Conservation (phyloP, 805 yeast species). For the Candida parachauliodes region DNA sequence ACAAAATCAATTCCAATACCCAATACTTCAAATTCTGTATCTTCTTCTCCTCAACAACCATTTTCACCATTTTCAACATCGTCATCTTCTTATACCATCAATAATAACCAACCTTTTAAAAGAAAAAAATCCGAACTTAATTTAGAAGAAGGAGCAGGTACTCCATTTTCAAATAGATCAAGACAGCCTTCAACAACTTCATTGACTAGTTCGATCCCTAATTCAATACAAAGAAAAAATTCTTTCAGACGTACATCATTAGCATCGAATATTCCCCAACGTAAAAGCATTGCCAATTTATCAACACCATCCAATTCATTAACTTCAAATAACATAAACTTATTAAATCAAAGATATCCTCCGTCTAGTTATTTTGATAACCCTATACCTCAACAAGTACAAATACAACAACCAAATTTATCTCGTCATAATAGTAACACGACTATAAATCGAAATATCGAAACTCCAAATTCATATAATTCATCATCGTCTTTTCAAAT, state of each 20-base stretch:
- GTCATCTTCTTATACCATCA: conserved; percentile 11
- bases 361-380: conserved; percentile 18
- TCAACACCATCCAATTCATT: conserved; percentile 13
- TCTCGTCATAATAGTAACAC: conserved; percentile 10
- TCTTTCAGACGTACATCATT: conserved; percentile 12
- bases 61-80: conserved; percentile 10
- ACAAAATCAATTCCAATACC: conserved; percentile 33
- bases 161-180: conserved; percentile 9
- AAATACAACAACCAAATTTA: conserved; percentile 7
- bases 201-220: conserved; percentile 8
- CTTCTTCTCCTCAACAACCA: conserved; percentile 18
- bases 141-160: conserved; percentile 1
- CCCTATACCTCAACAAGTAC: conserved; percentile 6
- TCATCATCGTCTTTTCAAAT: conserved; percentile 7
- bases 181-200: conserved; percentile 9
- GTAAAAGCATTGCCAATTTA: conserved; percentile 2
- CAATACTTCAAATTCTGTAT: conserved; percentile 15
- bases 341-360: conserved; percentile 19
- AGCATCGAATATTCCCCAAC: conserved; percentile 3
- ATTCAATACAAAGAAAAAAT: conserved; percentile 11
- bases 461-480: conserved; percentile 10
- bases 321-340: conserved; percentile 22
- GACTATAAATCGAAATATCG: conserved; percentile 5
- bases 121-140: conserved; percentile 39
- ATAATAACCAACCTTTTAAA: conserved; percentile 33